Conservation (phyloP, 148 eudicot species). For the Rhododendron vialii region DNA sequence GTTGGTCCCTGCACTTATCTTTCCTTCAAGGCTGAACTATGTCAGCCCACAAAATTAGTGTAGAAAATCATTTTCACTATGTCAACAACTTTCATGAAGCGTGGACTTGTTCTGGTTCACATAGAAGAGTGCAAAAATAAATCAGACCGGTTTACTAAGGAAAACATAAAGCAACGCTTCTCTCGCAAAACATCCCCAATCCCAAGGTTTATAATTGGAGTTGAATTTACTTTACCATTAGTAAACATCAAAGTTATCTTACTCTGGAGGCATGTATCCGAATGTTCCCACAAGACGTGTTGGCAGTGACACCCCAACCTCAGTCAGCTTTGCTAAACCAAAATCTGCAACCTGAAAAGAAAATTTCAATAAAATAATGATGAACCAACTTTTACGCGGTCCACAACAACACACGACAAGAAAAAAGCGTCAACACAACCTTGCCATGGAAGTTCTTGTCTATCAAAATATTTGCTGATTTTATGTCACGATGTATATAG, state of each 20-base stretch:
- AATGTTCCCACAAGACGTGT: conserved; percentile 94
- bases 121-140: background rate
- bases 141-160: background rate
- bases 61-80: background rate
- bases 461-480: background rate
- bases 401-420: background rate
- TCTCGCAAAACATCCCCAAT: background rate
- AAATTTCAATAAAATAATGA: background rate
- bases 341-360: conserved; percentile 87
- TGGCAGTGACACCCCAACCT: conserved; percentile 66
- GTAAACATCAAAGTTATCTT: conserved; percentile 25
- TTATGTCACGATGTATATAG: background rate
- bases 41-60: background rate
- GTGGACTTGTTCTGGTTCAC: background rate
- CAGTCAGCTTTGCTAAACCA: conserved; percentile 84
- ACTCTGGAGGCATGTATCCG: conserved; percentile 99
- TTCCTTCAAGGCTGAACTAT: background rate
- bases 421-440: background rate
- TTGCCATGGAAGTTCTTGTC: background rate
- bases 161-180: background rate
- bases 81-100: background rate
- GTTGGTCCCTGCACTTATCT: background rate
- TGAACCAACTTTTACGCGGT: background rate
- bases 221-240: background rate
- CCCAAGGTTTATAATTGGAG: background rate